These are phyloP conservation scores for Smithsoniella earleae DNA, from an alignment of 163 green algal genomes.

Conservation along the genomic window DNA sequence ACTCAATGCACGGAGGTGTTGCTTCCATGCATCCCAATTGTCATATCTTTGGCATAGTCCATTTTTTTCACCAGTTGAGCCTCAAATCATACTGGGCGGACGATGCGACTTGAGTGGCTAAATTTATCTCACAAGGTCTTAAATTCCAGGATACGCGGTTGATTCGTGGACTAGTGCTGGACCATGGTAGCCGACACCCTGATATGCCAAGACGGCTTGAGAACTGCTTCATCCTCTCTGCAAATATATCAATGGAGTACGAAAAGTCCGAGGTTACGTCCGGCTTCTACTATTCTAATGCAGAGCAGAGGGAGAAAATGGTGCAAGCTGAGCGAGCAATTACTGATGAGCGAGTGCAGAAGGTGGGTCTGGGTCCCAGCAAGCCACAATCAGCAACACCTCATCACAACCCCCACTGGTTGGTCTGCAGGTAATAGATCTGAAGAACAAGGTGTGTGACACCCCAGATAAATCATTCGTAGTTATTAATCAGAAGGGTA, in stretches of 20 bases:
- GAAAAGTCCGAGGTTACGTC: slow-evolving; percentile 83
- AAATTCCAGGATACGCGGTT: slow-evolving; percentile 86
- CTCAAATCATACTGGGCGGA: too few relatives aligned
- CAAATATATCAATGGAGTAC: slow-evolving; percentile 99
- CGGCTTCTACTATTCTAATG: slow-evolving; percentile 96
- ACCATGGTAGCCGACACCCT: slow-evolving; percentile 91
- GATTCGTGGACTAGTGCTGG: slow-evolving; percentile 87
- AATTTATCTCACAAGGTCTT: too few relatives aligned
- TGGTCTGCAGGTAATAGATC: slow-evolving; percentile 21
- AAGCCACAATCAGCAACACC: too few relatives aligned
- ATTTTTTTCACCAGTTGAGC: too few relatives aligned
- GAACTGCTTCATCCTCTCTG: slow-evolving; percentile 85
- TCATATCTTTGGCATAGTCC: too few relatives aligned
- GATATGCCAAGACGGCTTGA: slow-evolving; percentile 96
- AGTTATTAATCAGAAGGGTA: slow-evolving; percentile 99
- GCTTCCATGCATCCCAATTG: too few relatives aligned
- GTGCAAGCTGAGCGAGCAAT: slow-evolving; percentile 84
- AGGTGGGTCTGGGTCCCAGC: slow-evolving; percentile 57
- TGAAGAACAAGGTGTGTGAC: slow-evolving; percentile 62
- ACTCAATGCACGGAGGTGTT: too few relatives aligned
- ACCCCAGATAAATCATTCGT: slow-evolving; percentile 77
- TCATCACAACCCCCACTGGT: too few relatives aligned
- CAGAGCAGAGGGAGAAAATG: slow-evolving; percentile 94
- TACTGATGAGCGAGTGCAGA: slow-evolving; percentile 82
- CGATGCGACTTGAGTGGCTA: too few relatives aligned